Percentiles rank a stretch among this genome's conserved stretches.
Conservation (phyloP, 441 rosid species). For the Pelargonium cotyledonis region DNA sequence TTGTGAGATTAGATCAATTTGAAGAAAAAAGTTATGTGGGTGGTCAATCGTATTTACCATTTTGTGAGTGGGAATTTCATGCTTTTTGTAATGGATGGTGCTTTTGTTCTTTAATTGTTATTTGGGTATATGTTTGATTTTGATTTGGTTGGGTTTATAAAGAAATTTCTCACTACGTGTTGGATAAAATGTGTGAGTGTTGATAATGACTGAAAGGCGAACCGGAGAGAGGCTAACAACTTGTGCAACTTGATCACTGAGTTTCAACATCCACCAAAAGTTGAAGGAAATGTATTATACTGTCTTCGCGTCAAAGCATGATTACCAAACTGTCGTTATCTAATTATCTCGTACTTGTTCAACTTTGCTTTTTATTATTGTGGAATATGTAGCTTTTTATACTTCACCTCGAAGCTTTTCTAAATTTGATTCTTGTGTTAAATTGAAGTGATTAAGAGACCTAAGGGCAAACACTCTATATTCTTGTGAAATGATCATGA, state of each 20-base stretch:
- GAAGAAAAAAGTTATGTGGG: no score
- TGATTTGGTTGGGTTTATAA: no score
- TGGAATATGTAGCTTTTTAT: slow-evolving; percentile 30
- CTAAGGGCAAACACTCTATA: no score
- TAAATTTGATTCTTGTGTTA: slow-evolving; percentile 21
- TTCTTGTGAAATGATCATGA: no score
- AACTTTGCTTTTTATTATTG: slow-evolving; percentile 26
- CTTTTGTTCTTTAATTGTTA: no score
- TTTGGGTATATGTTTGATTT: not conserved
- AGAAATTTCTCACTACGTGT: no score
- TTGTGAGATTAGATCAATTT: no score
- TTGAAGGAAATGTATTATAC: no score
- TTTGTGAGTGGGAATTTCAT: no score
- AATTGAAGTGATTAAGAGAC: slow-evolving; percentile 12
- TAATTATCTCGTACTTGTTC: slow-evolving; percentile 8
- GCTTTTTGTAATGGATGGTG: no score
- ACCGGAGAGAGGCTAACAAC: not conserved
- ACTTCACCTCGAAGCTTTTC: slow-evolving; percentile 29
- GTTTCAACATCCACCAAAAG: not conserved
- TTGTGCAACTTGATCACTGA: not conserved
- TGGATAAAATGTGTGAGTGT: not conserved
- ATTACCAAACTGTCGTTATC: not conserved
- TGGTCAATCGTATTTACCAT: no score
- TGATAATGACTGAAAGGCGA: not conserved
- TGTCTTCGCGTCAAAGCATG: not conserved